Base-by-base conservation (phyloP, 2,329 filamentous ascomycete genomes). In the Lasiodiplodia citricola region DNA sequence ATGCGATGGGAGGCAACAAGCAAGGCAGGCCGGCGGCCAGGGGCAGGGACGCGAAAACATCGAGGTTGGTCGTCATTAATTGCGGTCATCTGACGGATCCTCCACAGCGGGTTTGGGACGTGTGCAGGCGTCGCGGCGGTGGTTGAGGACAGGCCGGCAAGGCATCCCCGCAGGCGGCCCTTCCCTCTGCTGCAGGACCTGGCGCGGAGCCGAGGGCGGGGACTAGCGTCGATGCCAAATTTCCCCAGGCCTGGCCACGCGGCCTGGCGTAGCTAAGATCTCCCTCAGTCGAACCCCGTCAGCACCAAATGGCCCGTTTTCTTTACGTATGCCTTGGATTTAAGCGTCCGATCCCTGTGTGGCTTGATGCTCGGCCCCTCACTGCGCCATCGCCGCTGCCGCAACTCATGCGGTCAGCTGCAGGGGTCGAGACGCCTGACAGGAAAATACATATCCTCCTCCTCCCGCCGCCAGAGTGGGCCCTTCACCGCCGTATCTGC, bases 221-320 rank as follows among this genome's bases (percentile, higher is more conserved):
- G 60, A 52, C 60, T 64, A 64, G 60, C 60, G 60, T 38, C 60
- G 60, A 64, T 50, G 60, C 47, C 60, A 64, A 64, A 51, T 64
- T 64, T 47, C 60, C 60, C 60, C 44, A 47, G 44, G 16, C 57
- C 41, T 37, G 60, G 60, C 60, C 60, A 64, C 60, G 60, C 60
- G 60, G 47, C 60, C 47, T 38, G 18, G 58, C 44, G 16, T 21
- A 52, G 51, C 47, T 38, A 21, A 64, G 60, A 64, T 64, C 60
- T 64, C 60, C 31, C 23, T 52, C 37, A 8, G 47, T 2, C 1
- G 8, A 35, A 35, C 31, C 11, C 58, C 44, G 51, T 63, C 58
- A 63, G 58, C 41, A 8, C 37, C 23, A 21, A 35, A 31, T 31
- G 54, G 18, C 54, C 31, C n/a, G 60, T 64, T 64, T 64, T 47